Evolutionary conservation across 1,284 basidiomycete genomes (phyloP).

Genomic region (Ganoderma boninense): DNA sequence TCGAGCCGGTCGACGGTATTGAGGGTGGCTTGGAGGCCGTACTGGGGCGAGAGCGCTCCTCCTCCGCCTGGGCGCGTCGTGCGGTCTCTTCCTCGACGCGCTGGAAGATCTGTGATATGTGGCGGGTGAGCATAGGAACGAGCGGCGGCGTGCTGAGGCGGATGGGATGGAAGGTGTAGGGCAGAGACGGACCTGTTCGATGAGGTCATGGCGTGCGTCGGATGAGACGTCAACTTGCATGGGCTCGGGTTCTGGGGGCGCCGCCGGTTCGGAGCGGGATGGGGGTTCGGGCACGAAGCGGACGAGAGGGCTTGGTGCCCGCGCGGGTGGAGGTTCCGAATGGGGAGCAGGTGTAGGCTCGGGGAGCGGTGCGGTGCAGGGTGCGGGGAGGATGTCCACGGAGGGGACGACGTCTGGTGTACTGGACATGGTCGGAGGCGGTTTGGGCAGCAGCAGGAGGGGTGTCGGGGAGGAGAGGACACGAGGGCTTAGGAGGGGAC

Average conservation of each 20-base stretch:
- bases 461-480: conserved; percentile 1
- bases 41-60: conserved; percentile 21
- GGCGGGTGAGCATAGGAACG: conserved; percentile 1
- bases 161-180: not conserved
- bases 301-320: not conserved
- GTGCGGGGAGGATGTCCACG: not conserved
- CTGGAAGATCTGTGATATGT: conserved; percentile 35
- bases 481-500: not conserved
- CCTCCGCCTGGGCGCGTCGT: conserved; percentile 33
- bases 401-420: not conserved
- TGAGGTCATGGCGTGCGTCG: conserved; percentile 29
- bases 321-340: not conserved
- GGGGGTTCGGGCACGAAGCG: not conserved
- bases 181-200: conserved; percentile 32
- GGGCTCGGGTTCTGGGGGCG: not conserved
- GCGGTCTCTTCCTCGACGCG: conserved; percentile 39
- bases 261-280: not conserved
- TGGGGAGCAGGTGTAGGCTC: not conserved
- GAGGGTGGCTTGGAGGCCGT: conserved; percentile 17
- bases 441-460: not conserved
- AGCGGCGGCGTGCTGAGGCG: not conserved
- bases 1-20: not conserved
- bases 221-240: conserved; percentile 5
- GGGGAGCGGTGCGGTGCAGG: not conserved
- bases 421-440: not conserved